These are phyloP conservation scores for Globisporangium paddicum DNA, from an alignment of 352 stramenopile genomes.

Conservation along the genomic window DNA sequence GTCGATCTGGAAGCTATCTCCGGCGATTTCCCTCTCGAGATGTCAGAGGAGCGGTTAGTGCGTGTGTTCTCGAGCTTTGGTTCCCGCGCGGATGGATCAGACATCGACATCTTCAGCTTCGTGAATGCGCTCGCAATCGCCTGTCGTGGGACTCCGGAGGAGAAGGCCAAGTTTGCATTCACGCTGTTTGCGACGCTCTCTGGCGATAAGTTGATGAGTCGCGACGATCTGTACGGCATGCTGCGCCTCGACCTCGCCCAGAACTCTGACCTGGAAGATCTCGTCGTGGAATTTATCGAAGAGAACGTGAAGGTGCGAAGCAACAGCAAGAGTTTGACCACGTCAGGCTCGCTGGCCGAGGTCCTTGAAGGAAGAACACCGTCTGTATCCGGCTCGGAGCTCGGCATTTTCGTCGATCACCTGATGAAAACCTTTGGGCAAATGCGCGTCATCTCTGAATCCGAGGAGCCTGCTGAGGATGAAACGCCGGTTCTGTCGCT, in stretches of 20 bases:
- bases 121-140: conserved; percentile 76
- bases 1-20: conserved; percentile 77
- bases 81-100: conserved; percentile 61
- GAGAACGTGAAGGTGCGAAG: conserved; percentile 42
- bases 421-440: conserved; percentile 59
- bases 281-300: conserved; percentile 63
- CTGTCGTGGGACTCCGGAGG: conserved; percentile 59
- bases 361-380: conserved; percentile 56
- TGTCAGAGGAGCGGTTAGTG: conserved; percentile 75
- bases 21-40: conserved; percentile 79
- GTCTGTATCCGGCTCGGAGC: conserved; percentile 71
- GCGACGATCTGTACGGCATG: conserved; percentile 83
- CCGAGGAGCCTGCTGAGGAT: conserved; percentile 18
- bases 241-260: conserved; percentile 76
- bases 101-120: conserved; percentile 88
- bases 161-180: conserved; percentile 80
- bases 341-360: conserved; percentile 45
- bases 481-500: conserved; percentile 35
- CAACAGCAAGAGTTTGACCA: conserved; percentile 35
- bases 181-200: conserved; percentile 64
- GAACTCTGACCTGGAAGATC: conserved; percentile 59
- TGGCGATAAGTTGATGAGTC: conserved; percentile 51
- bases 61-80: conserved; percentile 81
- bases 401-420: conserved; percentile 75
- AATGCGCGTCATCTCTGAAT: conserved; percentile 22